Conservation (phyloP, 805 yeast genomes). For the Komagataella pseudopastoris region DNA sequence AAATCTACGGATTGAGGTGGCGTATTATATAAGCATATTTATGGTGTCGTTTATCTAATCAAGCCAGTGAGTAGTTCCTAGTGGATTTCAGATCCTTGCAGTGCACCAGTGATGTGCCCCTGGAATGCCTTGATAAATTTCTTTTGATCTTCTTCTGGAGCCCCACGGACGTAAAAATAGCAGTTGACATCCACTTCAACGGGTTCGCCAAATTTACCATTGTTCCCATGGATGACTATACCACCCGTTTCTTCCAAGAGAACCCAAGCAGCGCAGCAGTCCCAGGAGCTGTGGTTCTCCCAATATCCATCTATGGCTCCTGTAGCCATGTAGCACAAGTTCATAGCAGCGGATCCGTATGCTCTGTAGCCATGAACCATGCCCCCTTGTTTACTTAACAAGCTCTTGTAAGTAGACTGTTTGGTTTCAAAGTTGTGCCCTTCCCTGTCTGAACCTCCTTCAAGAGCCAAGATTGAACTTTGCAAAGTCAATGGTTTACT, state of each 20-base stretch:
- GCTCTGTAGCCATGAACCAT: constrained; percentile 49
- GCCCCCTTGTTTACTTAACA: constrained; percentile 36
- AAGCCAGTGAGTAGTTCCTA: background rate
- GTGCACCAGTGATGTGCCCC: constrained; percentile 3
- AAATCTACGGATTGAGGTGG: background rate
- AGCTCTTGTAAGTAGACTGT: constrained; percentile 28
- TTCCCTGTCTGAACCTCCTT: constrained; percentile 47
- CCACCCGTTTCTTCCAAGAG: constrained; percentile 50
- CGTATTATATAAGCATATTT: background rate
- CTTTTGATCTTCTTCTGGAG: constrained; percentile 5
- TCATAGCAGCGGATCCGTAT: constrained; percentile 54
- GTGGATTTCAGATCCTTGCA: background rate
- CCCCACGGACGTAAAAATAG: constrained; percentile 8
- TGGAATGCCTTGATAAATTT: constrained; percentile 7
- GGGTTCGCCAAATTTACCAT: constrained; percentile 29
- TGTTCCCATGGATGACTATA: constrained; percentile 37
- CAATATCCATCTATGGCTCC: constrained; percentile 51
- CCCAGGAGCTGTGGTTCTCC: constrained; percentile 54
- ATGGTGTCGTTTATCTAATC: no score
- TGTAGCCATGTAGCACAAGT: constrained; percentile 41
- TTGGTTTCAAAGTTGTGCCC: constrained; percentile 38
- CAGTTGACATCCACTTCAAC: constrained; percentile 20
- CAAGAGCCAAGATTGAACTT: constrained; percentile 41
- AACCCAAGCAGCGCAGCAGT: constrained; percentile 58
- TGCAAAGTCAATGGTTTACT: constrained; percentile 28